phyloP scores from a whole-genome alignment of 345 rosid species.

The Gossypium rotundifolium region DNA sequence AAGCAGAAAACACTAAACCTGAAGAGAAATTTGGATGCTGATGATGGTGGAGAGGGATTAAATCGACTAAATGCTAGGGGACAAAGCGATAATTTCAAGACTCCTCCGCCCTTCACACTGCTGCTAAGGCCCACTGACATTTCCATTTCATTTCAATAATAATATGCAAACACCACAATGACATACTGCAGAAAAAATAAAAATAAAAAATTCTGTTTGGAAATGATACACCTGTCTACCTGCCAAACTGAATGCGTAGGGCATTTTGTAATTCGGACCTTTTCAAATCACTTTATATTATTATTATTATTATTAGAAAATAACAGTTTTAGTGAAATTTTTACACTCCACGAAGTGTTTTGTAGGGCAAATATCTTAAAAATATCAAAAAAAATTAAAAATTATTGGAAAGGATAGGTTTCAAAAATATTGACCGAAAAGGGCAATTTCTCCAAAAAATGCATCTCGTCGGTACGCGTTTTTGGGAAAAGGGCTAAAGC shows the following conservation, averaged over 20 bases:
- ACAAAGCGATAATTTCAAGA: background rate
- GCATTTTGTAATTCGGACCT: no score
- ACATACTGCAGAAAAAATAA: background rate
- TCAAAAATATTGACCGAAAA: no score
- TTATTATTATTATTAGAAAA: no score
- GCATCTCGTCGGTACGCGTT: no score
- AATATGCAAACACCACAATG: background rate
- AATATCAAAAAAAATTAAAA: no score
- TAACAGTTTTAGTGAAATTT: no score
- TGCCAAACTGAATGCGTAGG: background rate
- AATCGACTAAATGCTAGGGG: background rate
- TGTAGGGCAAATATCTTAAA: no score
- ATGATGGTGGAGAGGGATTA: background rate
- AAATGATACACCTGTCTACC: background rate
- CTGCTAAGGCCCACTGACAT: background rate
- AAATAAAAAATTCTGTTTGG: background rate
- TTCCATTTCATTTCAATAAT: background rate
- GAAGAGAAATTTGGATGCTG: background rate
- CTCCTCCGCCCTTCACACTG: background rate
- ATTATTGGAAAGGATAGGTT: no score
- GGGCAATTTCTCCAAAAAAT: no score
- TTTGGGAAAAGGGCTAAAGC: no score
- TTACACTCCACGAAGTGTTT: no score
- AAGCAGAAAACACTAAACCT: background rate
- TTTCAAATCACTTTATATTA: no score